Evolutionary conservation across 441 rosid genomes (phyloP), one percentile per base, ranked within the genome.

Genomic region (Omphalea diandra): DNA sequence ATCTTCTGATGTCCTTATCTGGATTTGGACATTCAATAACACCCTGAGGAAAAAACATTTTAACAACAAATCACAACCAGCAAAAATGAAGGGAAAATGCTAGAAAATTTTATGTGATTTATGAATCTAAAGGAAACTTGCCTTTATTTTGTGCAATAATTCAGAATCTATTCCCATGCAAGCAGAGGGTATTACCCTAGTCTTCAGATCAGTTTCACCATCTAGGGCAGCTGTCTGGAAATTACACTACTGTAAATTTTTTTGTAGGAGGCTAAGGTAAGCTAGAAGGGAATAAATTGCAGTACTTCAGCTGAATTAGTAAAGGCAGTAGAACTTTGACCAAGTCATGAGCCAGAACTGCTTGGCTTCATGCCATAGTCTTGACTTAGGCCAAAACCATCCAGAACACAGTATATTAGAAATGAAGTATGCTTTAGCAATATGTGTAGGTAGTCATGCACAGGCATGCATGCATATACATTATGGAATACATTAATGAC

Each of bases 151-250:
- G 83, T 93, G 99, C 83, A 96, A 73, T 76, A 96, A 83, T 31
- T 89, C 97, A 74, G 82, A 83, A 84, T 96, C 94, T 24, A 96
- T 91, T 61, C 99, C 99, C 83, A 84, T 80, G 81, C 99, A 96
- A 57, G 97, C 88, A 75, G 97, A 68, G 22, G 99, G 97, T 84
- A 83, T 87, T 66, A 88, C 82, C 82, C 99, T 88, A 54, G 98
- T 88, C 82, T 96, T 96, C 67, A 96, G 84, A 87, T 96, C 99
- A 60, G 91, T 96, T 85, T 96, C 99, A 78, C 98, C 99, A 68
- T 96, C 99, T 43, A 96, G 76, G 63, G 98, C 99, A 75, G 99
- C 76, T 38, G 99, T 96, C 98, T 93, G 89, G 77, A 83, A 63
- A 80, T 76, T 60, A 64, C n/a, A n/a, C n/a, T n/a, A n/a, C n/a